Base-by-base conservation (phyloP, 2,329 filamentous ascomycete species). In the Ophiocordyceps polyrhachis-furcata region DNA sequence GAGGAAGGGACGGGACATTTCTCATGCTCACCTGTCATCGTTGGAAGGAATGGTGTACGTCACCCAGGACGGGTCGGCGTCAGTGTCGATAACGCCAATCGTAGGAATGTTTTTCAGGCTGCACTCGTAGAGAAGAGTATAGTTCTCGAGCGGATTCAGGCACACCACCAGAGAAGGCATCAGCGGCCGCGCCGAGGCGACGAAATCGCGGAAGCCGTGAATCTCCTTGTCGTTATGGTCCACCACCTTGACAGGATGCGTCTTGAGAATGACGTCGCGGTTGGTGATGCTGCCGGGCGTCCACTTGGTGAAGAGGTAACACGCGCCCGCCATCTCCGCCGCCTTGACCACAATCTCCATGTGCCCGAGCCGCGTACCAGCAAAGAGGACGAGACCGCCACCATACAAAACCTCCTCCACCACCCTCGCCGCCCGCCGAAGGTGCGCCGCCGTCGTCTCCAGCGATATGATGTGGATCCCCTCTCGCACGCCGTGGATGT, bases 41-140 rank as follows among this genome's bases (percentile, higher is more conserved):
- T 98, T 98, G 43, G 86, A 86, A 2, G 91, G 91, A 53, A 98
- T 95, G 14, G 84, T 83, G 59, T 98, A 98, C 4, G 91, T 96
- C 43, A 96, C 87, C 76, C 84, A 89, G 0, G 85, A 85, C 1
- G 91, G 85, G 62, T 96, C 83, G 2, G 79, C 81, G 61, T 98
- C 83, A 1, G 91, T 96, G 62, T 98, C 91, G 52, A 96, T 82
- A 47, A 98, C 72, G 42, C 89, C 91, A 55, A 98, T 91, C 0
- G 91, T 96, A 1, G 91, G 91, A 46, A 98, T 83, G 56, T 81
- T 84, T 58, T 85, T 81, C 47, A 87, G 60, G 0, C 82, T 84
- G 60, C 91, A 96, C 68, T 98, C 91, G 62, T 91, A 86, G 56
- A 98, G 68, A 59, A 95, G 60, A 7, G 87, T 78, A 56, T 83